Evolutionary conservation across 176 grass and related monocot genomes (phyloP).

Genomic region (Aegilops sharonensis): DNA sequence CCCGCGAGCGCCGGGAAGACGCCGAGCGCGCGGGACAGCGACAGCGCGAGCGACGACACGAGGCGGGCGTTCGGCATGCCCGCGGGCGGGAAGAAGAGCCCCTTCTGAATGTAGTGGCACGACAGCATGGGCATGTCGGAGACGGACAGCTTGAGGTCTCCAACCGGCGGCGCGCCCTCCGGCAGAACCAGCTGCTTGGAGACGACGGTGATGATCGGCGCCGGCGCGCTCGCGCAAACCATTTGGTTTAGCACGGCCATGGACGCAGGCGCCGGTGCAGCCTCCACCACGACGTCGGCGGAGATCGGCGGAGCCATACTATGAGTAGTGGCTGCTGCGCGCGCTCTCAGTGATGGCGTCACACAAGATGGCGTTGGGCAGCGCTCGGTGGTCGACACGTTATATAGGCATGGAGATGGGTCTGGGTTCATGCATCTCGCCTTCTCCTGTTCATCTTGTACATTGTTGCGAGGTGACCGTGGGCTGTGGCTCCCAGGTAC

Average conservation of each 20-base stretch:
- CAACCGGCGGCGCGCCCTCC: not conserved
- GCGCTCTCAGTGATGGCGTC: slow-evolving; percentile 2
- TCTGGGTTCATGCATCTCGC: slow-evolving; percentile 1
- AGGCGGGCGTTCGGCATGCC: slow-evolving; percentile 35
- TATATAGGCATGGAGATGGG: slow-evolving; percentile 31
- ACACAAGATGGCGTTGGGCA: not conserved
- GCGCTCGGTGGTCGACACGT: not conserved
- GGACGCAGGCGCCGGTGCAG: not conserved
- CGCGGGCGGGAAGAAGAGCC: slow-evolving; percentile 65
- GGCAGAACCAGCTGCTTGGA: slow-evolving; percentile 53
- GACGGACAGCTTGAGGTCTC: slow-evolving; percentile 72
- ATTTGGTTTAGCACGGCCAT: not conserved
- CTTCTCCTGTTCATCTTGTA: not conserved
- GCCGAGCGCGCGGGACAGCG: slow-evolving; percentile 55
- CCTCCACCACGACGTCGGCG: slow-evolving; percentile 23
- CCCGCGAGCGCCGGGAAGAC: slow-evolving; percentile 66
- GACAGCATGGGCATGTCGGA: slow-evolving; percentile 98
- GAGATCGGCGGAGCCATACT: slow-evolving; percentile 14
- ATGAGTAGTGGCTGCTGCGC: not conserved
- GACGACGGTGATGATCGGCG: slow-evolving; percentile 28
- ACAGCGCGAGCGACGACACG: slow-evolving; percentile 31
- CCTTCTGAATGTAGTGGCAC: slow-evolving; percentile 98
- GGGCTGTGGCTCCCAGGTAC: not conserved
- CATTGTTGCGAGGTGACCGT: not conserved
- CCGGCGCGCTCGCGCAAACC: not conserved